Conservation (phyloP, 192 early-diverging fungal genomes). For the Mortierella hygrophila region DNA sequence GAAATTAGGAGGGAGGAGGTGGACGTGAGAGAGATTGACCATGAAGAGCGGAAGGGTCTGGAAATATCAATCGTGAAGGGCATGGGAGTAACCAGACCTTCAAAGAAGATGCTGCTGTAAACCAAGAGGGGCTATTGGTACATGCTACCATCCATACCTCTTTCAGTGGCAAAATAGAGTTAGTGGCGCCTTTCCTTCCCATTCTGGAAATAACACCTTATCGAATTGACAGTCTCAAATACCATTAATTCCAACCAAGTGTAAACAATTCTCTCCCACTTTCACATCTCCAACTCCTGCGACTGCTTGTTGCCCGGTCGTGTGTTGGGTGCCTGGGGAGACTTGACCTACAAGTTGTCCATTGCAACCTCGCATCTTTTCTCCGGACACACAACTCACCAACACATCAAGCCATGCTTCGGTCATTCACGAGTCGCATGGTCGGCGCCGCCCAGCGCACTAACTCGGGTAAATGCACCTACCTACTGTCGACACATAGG, state of each 20-base stretch:
- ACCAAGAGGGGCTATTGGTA: neutral
- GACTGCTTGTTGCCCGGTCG: neutral
- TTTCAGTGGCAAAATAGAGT: neutral
- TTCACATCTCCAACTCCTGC: neutral
- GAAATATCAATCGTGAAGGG: too few species aligned
- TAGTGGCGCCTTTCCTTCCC: neutral
- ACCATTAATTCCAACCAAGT: neutral
- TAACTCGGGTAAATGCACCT: slow-evolving; percentile 19
- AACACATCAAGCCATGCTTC: slow-evolving; percentile 24
- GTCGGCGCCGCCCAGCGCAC: slow-evolving; percentile 20
- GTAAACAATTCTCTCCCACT: neutral
- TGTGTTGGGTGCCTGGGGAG: neutral
- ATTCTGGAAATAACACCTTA: neutral
- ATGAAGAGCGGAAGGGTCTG: too few species aligned
- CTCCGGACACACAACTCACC: neutral
- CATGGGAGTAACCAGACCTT: neutral
- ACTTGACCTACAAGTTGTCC: neutral
- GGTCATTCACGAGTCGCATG: slow-evolving; percentile 38
- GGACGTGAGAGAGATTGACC: too few species aligned
- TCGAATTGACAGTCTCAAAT: neutral
- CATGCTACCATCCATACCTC: too few species aligned
- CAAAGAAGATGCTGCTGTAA: neutral
- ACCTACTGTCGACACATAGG: neutral
- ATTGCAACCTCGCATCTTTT: neutral
- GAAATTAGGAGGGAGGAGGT: too few species aligned